Evolutionary conservation across 1,139 yeast species (phyloP).

Genomic region (Saccharomyces hybrid): DNA sequence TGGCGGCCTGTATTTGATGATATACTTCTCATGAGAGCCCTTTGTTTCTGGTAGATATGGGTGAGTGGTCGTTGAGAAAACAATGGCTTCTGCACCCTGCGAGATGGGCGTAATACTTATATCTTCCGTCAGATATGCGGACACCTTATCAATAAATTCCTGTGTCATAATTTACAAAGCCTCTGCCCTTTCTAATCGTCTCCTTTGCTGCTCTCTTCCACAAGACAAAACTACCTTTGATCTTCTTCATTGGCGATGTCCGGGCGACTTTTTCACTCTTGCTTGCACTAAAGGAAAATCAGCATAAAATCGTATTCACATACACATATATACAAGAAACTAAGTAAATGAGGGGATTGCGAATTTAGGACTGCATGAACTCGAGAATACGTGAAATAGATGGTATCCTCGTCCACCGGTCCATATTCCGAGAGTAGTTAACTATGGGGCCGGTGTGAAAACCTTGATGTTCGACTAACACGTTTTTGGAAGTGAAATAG

Average conservation of each 20-base stretch:
- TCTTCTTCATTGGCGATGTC: background rate
- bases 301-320: background rate
- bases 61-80: conserved; percentile 55
- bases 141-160: conserved; percentile 35
- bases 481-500: conserved; percentile 3
- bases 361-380: conserved; percentile 1
- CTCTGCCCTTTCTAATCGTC: background rate
- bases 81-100: conserved; percentile 95
- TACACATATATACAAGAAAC: background rate
- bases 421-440: conserved; percentile 2
- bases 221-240: background rate
- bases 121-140: conserved; percentile 37
- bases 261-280: background rate
- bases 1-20: conserved; percentile 80
- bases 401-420: conserved; percentile 6
- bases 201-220: background rate
- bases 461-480: conserved; percentile 12
- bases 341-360: background rate
- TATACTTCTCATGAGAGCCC: conserved; percentile 34
- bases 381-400: conserved; percentile 4
- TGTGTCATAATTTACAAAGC: conserved; percentile 29
- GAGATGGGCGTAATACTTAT: conserved; percentile 53
- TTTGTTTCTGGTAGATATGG: conserved; percentile 47
- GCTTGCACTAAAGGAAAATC: background rate
- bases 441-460: conserved; percentile 18